Percentiles rank a stretch among this genome's conserved stretches.
These are phyloP conservation scores for Diplogelasinospora grovesii DNA, from an alignment of 495 filamentous ascomycete genomes.

Conservation along the genomic window DNA sequence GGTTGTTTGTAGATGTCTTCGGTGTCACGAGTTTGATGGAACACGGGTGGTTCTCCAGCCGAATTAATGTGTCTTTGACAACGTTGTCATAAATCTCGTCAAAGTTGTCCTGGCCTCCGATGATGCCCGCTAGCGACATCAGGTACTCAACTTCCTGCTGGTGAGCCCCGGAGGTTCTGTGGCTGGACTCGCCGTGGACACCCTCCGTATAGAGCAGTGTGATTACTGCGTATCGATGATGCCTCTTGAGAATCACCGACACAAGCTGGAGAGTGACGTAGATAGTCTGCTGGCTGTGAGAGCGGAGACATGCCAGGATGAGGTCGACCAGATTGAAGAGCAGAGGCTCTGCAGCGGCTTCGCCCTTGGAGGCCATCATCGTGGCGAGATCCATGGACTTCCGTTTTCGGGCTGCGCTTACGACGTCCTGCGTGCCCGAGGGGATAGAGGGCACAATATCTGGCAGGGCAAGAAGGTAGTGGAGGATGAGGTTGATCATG, in stretches of 20 bases:
- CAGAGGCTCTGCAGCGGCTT: conserved; percentile 67
- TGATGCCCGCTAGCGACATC: conserved; percentile 61
- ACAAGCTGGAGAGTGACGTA: conserved; percentile 80
- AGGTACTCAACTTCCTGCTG: conserved; percentile 72
- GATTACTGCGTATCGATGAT: conserved; percentile 77
- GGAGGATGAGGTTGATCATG: conserved; percentile 86
- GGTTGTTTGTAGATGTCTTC: conserved; percentile 44
- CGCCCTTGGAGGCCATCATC: conserved; percentile 61
- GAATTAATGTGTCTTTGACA: conserved; percentile 66
- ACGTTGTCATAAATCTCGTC: conserved; percentile 78
- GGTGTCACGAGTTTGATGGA: conserved; percentile 53
- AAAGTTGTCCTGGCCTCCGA: conserved; percentile 64
- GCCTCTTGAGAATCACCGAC: conserved; percentile 74
- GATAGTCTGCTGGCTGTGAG: conserved; percentile 79
- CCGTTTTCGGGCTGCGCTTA: conserved; percentile 65
- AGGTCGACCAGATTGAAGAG: conserved; percentile 92
- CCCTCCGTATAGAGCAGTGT: conserved; percentile 63
- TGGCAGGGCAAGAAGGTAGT: conserved; percentile 79
- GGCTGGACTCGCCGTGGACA: conserved; percentile 40
- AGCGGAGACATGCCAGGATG: conserved; percentile 77
- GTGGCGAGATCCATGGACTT: conserved; percentile 85
- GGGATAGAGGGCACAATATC: conserved; percentile 32
- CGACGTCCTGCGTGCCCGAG: conserved; percentile 20
- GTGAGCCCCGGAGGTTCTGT: conserved; percentile 71
- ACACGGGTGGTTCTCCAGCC: conserved; percentile 77